Evolutionary conservation across 148 eudicot species (phyloP), one percentile per base, ranked within the genome.

Genomic region (Vaccinium corymbosum): DNA sequence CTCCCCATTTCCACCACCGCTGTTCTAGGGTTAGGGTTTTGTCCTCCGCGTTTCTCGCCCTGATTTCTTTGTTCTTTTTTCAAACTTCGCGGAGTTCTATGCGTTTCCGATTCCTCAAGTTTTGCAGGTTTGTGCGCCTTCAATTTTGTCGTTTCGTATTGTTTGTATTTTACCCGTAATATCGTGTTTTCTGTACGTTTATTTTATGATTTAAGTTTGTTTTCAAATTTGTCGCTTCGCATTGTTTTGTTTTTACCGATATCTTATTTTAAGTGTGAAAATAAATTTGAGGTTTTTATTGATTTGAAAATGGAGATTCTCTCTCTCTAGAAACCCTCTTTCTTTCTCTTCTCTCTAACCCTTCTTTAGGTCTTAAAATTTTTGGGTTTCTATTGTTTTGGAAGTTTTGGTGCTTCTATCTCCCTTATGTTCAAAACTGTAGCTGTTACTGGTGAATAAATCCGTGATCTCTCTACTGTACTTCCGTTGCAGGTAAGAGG

Each of bases 61-160:
- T 32, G 9, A 62, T 62, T 62, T 62, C 27, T 7, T 25, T 42
- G 0, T 42, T 42, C 0, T 42, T 3, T 1, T 49, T 53, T 73
- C 68, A 56, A 57, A 57, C 70, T 51, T 89, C 86, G 89, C 88
- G 81, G 80, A 85, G 84, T 80, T 83, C 92, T 85, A 91, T 19
- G 84, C 27, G 35, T 72, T 76, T 71, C 76, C 76, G 76, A 71
- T 80, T 80, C 91, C 87, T 87, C 93, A 83, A 90, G 4, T n/a
- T 83, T 83, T 85, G 61, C 86, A 85, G 90, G 86, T 92, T 83
- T 42, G 27, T 52, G 35, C 17, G 27, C 48, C 86, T 88, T 86
- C 81, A 84, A 78, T 76, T 72, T 82, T 88, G 92, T 82, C 88
- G 72, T 78, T 84, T 89, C 55, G 14, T 3, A 52, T 52, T 52